Evolutionary conservation across 306 rosid species (phyloP).

Genomic region (Cicer arietinum): DNA sequence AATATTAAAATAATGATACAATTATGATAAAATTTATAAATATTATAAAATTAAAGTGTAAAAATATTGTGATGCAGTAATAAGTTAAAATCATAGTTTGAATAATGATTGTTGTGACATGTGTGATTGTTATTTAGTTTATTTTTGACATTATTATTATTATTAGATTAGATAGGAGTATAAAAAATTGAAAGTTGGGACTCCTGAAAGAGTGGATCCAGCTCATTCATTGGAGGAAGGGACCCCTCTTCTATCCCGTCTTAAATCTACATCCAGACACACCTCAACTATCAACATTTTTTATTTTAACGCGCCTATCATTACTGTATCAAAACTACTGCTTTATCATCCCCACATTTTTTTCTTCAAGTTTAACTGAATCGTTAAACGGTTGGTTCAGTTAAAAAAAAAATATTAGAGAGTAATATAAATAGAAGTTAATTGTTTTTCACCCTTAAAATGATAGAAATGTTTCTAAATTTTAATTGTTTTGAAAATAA

Average conservation of each 20-base stretch:
- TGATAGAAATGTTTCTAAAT: too few relatives aligned
- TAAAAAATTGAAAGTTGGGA: constrained; percentile 55
- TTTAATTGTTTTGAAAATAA: too few relatives aligned
- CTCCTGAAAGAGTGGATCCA: constrained; percentile 86
- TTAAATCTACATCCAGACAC: constrained; percentile 41
- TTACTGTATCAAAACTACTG: neutral
- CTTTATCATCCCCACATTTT: neutral
- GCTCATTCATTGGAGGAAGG: constrained; percentile 69
- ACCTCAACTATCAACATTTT: neutral
- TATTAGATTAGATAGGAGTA: constrained; percentile 45
- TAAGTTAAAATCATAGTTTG: too few relatives aligned
- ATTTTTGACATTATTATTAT: constrained; percentile 35
- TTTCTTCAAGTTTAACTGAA: too few relatives aligned
- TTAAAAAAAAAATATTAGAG: too few relatives aligned
- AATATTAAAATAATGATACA: too few relatives aligned
- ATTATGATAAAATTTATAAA: too few relatives aligned
- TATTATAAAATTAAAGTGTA: too few relatives aligned
- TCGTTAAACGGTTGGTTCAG: too few relatives aligned
- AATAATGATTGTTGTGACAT: constrained; percentile 12
- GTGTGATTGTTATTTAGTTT: neutral
- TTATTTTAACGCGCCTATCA: neutral
- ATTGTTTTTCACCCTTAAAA: too few relatives aligned
- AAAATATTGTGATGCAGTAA: too few relatives aligned
- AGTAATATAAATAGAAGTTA: too few relatives aligned
- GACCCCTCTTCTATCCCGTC: constrained; percentile 36